Evolutionary conservation across 2,329 filamentous ascomycete species (phyloP).

Genomic region (Madurella mycetomatis): DNA sequence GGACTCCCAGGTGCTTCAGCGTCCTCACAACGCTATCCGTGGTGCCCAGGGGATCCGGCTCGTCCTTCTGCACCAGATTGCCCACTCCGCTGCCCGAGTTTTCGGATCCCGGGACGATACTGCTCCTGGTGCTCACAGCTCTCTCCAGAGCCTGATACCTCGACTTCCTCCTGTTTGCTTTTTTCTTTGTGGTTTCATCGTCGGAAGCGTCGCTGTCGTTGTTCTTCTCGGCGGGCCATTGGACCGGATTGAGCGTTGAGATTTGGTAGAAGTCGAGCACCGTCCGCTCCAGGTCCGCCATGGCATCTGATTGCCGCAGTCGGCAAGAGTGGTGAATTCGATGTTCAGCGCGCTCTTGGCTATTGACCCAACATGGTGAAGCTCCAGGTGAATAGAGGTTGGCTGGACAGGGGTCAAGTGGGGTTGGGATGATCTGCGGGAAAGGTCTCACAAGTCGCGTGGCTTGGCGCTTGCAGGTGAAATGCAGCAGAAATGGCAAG

Average conservation of each 20-base stretch:
- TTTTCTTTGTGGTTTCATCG: constrained; percentile 47
- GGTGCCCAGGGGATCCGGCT: constrained; percentile 85
- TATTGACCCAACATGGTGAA: neutral
- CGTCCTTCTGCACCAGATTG: constrained; percentile 82
- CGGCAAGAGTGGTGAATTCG: neutral
- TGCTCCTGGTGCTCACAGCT: constrained; percentile 64
- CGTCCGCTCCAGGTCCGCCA: constrained; percentile 69
- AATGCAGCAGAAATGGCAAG: neutral
- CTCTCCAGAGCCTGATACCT: constrained; percentile 81
- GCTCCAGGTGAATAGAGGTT: neutral
- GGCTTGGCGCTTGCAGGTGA: neutral
- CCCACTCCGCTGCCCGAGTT: constrained; percentile 62
- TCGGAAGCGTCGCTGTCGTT: constrained; percentile 66
- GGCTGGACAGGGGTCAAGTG: constrained; percentile 2
- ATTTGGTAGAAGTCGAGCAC: constrained; percentile 90
- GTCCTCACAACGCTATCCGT: constrained; percentile 81
- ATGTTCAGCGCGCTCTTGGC: neutral
- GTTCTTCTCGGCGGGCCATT: constrained; percentile 84
- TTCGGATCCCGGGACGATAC: constrained; percentile 62
- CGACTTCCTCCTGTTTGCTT: constrained; percentile 61
- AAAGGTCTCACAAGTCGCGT: neutral
- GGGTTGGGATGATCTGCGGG: neutral
- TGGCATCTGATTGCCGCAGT: constrained; percentile 25
- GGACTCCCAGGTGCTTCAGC: constrained; percentile 69
- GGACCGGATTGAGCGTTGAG: constrained; percentile 67